Conservation (phyloP, 805 yeast species). For the Zygoascus ofunaensis region DNA sequence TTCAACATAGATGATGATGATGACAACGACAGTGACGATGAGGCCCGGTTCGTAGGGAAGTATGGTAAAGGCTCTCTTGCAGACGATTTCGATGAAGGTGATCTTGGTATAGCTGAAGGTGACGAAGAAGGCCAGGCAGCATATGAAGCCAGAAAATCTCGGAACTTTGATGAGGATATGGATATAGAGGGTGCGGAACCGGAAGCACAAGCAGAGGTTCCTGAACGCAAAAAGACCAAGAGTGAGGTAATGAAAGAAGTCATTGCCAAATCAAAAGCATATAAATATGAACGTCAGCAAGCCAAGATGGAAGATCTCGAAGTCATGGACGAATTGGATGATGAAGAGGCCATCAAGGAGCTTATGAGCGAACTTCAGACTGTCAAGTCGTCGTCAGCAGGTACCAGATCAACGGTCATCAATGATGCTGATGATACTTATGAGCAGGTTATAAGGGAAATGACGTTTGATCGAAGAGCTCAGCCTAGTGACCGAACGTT, state of each 20-base stretch:
- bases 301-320: conserved; percentile 31
- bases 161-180: conserved; percentile 2
- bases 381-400: conserved; percentile 1
- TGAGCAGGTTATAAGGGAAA: conserved; percentile 30
- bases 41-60: conserved; percentile 45
- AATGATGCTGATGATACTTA: conserved; percentile 24
- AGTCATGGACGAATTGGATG: conserved; percentile 30
- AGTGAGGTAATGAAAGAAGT: conserved; percentile 37
- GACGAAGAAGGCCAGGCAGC: conserved; percentile 24
- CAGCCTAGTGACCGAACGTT: conserved; percentile 35
- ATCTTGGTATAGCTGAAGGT: conserved; percentile 32
- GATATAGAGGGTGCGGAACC: conserved; percentile 14
- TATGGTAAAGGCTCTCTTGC: conserved; percentile 65
- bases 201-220: conserved; percentile 34
- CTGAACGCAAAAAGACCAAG: conserved; percentile 29
- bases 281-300: conserved; percentile 34
- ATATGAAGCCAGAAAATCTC: conserved; percentile 6
- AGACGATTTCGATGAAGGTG: conserved; percentile 48
- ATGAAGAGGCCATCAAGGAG: conserved; percentile 26
- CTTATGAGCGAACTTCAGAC: conserved; percentile 23
- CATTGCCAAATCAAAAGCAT: conserved; percentile 35
- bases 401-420: not conserved
- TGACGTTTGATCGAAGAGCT: conserved; percentile 35
- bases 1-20: conserved; percentile 69
- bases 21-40: conserved; percentile 35